Percentiles rank a stretch among this genome's conserved stretches.
Conservation (phyloP, 2,329 filamentous ascomycete species). For the Aaosphaeria arxii region DNA sequence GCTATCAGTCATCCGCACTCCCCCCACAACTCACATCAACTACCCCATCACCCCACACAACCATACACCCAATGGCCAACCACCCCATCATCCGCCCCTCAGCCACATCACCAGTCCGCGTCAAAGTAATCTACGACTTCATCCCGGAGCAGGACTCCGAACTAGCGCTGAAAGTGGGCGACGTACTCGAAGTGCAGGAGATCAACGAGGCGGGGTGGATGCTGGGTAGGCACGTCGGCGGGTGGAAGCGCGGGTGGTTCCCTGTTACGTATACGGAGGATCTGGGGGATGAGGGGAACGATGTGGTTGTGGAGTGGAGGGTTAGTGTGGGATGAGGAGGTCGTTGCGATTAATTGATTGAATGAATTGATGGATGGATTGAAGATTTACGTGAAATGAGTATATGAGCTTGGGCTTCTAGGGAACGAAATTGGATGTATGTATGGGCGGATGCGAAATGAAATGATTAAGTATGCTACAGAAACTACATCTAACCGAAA, state of each 20-base stretch:
- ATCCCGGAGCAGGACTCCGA: neutral
- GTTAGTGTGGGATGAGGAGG: neutral
- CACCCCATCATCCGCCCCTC: neutral
- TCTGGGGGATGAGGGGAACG: neutral
- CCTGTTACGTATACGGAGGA: slow-evolving; percentile 3
- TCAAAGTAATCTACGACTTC: slow-evolving; percentile 3
- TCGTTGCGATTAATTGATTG: no score
- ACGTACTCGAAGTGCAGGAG: slow-evolving; percentile 1
- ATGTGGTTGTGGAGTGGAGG: neutral
- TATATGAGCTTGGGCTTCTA: no score
- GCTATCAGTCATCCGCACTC: neutral
- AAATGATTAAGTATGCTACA: neutral
- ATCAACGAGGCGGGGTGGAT: slow-evolving; percentile 2
- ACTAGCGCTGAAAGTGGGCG: neutral
- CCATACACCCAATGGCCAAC: neutral
- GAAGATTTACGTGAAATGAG: no score
- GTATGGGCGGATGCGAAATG: no score
- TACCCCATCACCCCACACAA: neutral
- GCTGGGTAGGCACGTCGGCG: neutral
- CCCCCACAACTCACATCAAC: neutral
- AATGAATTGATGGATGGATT: no score
- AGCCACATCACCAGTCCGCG: neutral
- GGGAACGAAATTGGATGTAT: no score
- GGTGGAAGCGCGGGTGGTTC: slow-evolving; percentile 3
- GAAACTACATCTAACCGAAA: slow-evolving; percentile 43